Evolutionary conservation across 768 basidiomycete species (phyloP), one percentile per base, ranked within the genome.

Genomic region (Fistulinella prunicolor): DNA sequence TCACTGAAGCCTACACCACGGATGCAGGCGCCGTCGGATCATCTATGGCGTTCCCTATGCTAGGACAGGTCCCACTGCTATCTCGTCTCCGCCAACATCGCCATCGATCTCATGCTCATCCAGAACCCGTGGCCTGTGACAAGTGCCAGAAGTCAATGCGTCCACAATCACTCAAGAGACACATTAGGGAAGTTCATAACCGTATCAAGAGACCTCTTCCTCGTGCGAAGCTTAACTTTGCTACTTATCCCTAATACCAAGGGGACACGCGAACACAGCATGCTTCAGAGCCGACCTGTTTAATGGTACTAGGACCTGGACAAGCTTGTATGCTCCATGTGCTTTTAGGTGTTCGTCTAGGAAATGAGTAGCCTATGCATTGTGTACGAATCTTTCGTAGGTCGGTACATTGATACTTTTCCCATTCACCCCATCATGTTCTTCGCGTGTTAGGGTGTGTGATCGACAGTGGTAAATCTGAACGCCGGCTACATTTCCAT

Each of bases 181-280:
- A 64, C 26, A n/a, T 50, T 0, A 49, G 24, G 4, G 63, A 64
- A 16, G 54, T 63, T 0, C 63, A 64, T 4, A 8, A 56, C 0
- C 44, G 34, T 10, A 44, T 56, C 16, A 64, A 54, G 49, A 54
- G 63, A 20, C 35, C 51, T 4, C 41, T 42, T 14, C 35, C 51
- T 4, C 41, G 42, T 14, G 4, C 39, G 1, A 52, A 49, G 23
- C 20, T 42, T 16, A 22, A 19, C 21, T 29, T 23, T 20, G 28
- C 43, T 4, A 17, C 42, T 30, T 35, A 29, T 34, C 26, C 43
- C 36, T 47, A 28, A n/a, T 12, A 9, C n/a, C 16, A 23, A n/a
- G 1, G 38, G 34, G 43, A 36, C 54, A 56, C 19, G 54, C 47
- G 44, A 53, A 29, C 30, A 36, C 36, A 16, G 49, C 46, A 26